Conservation (phyloP, 345 rosid genomes). For the Chamaenerion angustifolium region DNA sequence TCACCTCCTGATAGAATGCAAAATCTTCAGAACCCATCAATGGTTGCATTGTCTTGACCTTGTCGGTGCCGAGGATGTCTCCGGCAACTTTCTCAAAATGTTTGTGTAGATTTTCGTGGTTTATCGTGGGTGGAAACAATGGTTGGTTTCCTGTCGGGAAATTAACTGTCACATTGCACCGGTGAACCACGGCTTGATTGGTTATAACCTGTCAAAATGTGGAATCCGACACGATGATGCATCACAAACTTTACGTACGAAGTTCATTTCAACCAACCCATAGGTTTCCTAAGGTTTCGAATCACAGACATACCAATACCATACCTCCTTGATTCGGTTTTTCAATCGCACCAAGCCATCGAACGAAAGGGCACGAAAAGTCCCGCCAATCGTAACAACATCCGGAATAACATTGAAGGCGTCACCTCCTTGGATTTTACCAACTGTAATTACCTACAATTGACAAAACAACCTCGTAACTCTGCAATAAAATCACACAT, state of each 20-base stretch:
- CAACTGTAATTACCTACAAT: slow-evolving; percentile 59
- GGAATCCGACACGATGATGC: too few species aligned
- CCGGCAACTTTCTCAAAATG: slow-evolving; percentile 42
- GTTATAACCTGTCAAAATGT: slow-evolving; percentile 41
- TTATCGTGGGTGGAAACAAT: slow-evolving; percentile 56
- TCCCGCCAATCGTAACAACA: slow-evolving; percentile 69
- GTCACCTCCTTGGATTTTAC: slow-evolving; percentile 57
- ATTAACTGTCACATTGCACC: slow-evolving; percentile 57
- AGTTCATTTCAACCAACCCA: too few species aligned
- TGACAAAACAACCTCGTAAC: neutral
- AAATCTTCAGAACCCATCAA: slow-evolving; percentile 90
- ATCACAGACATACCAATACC: too few species aligned
- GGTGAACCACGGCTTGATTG: slow-evolving; percentile 74
- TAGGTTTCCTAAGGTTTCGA: too few species aligned
- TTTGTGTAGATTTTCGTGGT: slow-evolving; percentile 36
- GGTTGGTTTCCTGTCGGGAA: slow-evolving; percentile 34
- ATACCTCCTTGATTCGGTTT: slow-evolving; percentile 64
- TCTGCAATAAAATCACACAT: neutral
- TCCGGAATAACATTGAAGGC: slow-evolving; percentile 79
- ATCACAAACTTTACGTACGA: too few species aligned
- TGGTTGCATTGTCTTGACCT: slow-evolving; percentile 43
- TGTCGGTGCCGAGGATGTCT: slow-evolving; percentile 47
- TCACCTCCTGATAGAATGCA: slow-evolving; percentile 59
- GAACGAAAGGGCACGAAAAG: slow-evolving; percentile 58
- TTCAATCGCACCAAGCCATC: slow-evolving; percentile 44